These are phyloP conservation scores for Globisporangium acanthophoron DNA, from an alignment of 352 stramenopile genomes.

Conservation along the genomic window DNA sequence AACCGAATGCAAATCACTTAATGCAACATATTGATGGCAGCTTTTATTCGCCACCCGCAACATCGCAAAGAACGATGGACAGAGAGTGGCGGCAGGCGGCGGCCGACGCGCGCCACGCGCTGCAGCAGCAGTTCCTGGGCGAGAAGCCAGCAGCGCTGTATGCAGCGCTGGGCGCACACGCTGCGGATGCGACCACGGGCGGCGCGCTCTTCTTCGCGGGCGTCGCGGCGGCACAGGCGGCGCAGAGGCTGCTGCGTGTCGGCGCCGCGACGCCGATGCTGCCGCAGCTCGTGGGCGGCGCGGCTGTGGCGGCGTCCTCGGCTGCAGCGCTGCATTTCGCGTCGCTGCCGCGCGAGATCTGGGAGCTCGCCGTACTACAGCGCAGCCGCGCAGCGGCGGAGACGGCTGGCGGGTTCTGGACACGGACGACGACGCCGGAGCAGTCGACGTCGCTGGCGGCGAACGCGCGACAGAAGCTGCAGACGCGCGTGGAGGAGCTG, in stretches of 20 bases:
- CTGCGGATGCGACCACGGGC: constrained; percentile 40
- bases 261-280: constrained; percentile 41
- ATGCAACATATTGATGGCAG: too few relatives aligned
- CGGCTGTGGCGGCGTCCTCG: constrained; percentile 45
- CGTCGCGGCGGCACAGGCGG: constrained; percentile 37
- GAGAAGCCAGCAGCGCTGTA: constrained; percentile 42
- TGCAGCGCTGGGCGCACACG: constrained; percentile 28
- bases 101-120: constrained; percentile 11
- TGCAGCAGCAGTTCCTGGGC: constrained; percentile 29
- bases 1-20: neutral
- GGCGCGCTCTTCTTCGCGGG: constrained; percentile 44
- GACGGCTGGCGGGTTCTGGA: constrained; percentile 9
- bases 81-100: constrained; percentile 9
- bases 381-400: constrained; percentile 11
- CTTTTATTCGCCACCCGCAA: neutral
- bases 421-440: neutral
- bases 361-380: constrained; percentile 21
- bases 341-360: constrained; percentile 39
- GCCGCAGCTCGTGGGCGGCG: constrained; percentile 29
- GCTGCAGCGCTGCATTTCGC: constrained; percentile 40
- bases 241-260: constrained; percentile 37
- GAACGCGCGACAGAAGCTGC: constrained; percentile 18
- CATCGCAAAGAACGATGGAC: constrained; percentile 6
- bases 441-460: neutral
- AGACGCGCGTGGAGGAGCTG: constrained; percentile 31